Evolutionary conservation across 2,329 filamentous ascomycete species (phyloP).

Genomic region (Corinectria fuckeliana): DNA sequence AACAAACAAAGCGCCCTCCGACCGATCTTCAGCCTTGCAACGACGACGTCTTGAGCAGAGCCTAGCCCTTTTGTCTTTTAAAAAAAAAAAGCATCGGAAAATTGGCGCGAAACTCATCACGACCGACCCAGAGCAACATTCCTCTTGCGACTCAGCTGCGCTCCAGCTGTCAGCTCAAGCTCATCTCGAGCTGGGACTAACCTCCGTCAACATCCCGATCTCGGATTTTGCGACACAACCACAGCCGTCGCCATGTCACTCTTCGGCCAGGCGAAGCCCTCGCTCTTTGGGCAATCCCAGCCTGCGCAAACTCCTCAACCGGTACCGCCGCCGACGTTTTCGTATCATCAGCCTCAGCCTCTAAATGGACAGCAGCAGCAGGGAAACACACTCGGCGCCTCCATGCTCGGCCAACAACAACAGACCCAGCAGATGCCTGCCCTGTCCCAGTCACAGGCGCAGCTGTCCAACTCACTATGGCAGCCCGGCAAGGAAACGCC

Average conservation of each 20-base stretch:
- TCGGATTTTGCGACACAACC: slow-evolving; percentile 16
- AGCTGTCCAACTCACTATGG: slow-evolving; percentile 59
- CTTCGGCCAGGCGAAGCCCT: slow-evolving; percentile 50
- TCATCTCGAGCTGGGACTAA: slow-evolving; percentile 21
- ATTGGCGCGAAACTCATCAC: not conserved
- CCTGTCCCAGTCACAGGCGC: slow-evolving; percentile 53
- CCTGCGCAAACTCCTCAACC: slow-evolving; percentile 42
- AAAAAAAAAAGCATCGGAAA: not conserved
- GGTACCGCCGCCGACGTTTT: slow-evolving; percentile 28
- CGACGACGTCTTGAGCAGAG: not conserved
- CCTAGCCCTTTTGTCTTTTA: not conserved
- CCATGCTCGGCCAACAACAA: slow-evolving; percentile 45
- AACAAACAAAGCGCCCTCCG: slow-evolving; percentile 32
- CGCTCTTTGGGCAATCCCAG: slow-evolving; percentile 49
- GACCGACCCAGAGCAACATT: not conserved
- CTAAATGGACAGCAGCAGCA: slow-evolving; percentile 46
- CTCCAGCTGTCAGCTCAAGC: slow-evolving; percentile 14
- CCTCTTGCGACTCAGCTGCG: not conserved
- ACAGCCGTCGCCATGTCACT: slow-evolving; percentile 42
- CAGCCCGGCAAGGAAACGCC: slow-evolving; percentile 58
- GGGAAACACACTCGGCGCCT: slow-evolving; percentile 40
- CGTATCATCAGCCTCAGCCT: slow-evolving; percentile 19
- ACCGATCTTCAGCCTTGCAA: slow-evolving; percentile 28
- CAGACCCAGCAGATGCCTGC: slow-evolving; percentile 51
- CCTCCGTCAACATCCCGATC: slow-evolving; percentile 14